Evolutionary conservation across 768 basidiomycete genomes (phyloP), one percentile per base, ranked within the genome.

Genomic region (Xerocomellus amylosporus): DNA sequence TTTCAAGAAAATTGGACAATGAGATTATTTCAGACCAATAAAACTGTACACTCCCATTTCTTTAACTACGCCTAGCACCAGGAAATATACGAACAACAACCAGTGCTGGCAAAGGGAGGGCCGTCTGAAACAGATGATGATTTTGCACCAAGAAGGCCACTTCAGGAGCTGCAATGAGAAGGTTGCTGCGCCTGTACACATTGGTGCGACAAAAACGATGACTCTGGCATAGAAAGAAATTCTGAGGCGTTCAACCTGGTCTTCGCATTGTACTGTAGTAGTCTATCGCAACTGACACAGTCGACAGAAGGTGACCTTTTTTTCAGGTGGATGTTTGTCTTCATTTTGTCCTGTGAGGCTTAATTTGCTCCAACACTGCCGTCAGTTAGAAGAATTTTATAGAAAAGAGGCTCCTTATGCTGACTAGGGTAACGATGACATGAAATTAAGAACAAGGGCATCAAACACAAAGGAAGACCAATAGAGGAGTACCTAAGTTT

Each of bases 401-500:
- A 59, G 55, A 30, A 64, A 62, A 39, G 46, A 44, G 51, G 39
- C 26, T 53, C 52, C 47, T 54, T 39, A 55, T 66, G 58, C 48
- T 54, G 61, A 62, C 62, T 71, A 68, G 61, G 46, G 64, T 73
- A 71, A 68, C 61, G 49, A 53, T 63, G 55, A 39, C 66, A 42
- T 71, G 64, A 58, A 60, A 69, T 72, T 71, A 72, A 55, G 49
- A 54, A 61, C 58, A 63, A 60, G 48, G 64, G 55, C 63, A 66
- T 61, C 66, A 60, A 57, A 70, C 60, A 61, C 50, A 61, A 57
- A 58, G 44, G 47, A 59, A 66, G 57, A 66, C 70, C 71, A 68
- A 66, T 72, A 71, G 53, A 51, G 56, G 50, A 61, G 60, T 68
- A 63, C 70, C 68, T 71, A 73, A 67, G 72, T 66, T 71, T 71